Evolutionary conservation across 164 flowering plant genomes (phyloP).

Genomic region (grape (Vitis vinifera)): DNA sequence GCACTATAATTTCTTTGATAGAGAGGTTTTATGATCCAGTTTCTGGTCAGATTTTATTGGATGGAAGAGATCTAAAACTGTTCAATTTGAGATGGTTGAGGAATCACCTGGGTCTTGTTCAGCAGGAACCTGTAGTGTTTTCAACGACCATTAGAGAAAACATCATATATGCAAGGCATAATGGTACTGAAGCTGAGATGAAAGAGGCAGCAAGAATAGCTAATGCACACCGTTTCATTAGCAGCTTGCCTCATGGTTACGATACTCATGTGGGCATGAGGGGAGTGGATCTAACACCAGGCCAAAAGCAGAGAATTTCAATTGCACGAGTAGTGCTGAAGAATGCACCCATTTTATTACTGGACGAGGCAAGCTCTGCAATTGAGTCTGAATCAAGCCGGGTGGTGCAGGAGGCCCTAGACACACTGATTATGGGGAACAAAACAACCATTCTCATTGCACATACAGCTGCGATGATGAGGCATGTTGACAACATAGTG

Average conservation of each 20-base stretch:
- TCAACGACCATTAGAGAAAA: constrained; percentile 95
- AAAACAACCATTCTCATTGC: constrained; percentile 94
- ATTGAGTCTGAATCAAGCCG: constrained; percentile 98
- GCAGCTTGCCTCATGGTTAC: constrained; percentile 95
- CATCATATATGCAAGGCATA: constrained; percentile 94
- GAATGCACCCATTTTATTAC: constrained; percentile 90
- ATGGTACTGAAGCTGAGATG: constrained; percentile 93
- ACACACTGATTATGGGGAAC: constrained; percentile 97
- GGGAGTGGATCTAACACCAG: constrained; percentile 93
- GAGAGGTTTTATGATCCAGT: constrained; percentile 92
- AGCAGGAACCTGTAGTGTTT: constrained; percentile 94
- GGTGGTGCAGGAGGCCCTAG: constrained; percentile 97
- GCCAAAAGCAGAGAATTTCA: constrained; percentile 97
- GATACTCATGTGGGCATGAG: constrained; percentile 98
- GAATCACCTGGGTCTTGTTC: constrained; percentile 86
- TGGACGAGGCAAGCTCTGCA: constrained; percentile 95
- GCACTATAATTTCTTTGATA: constrained; percentile 86
- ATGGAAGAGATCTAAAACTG: constrained; percentile 79
- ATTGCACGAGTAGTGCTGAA: constrained; percentile 92
- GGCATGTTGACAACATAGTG: constrained; percentile 94
- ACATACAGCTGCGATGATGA: constrained; percentile 96
- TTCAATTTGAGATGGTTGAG: constrained; percentile 94
- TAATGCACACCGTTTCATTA: constrained; percentile 96
- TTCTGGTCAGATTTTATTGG: constrained; percentile 82
- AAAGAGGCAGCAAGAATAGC: constrained; percentile 99